phyloP scores from a whole-genome alignment of 768 basidiomycete species.

The Leccinum imitatum region DNA sequence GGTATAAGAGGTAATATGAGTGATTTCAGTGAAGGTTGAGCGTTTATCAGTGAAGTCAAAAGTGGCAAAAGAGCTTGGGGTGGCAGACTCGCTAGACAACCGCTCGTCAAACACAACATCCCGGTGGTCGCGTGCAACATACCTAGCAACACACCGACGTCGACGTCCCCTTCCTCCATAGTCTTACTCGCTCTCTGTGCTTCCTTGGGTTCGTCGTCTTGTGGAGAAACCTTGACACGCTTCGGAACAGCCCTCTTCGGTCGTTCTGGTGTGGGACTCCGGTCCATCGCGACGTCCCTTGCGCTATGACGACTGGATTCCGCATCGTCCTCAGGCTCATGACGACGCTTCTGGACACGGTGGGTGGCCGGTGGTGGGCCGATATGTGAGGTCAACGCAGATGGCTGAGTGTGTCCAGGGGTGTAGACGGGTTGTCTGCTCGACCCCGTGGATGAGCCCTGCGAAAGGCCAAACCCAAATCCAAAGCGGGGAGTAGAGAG shows the following conservation, averaged over 20 bases:
- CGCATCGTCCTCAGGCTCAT: slow-evolving; percentile 68
- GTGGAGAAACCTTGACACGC: slow-evolving; percentile 41
- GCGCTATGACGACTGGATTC: slow-evolving; percentile 36
- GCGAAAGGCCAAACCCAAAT: slow-evolving; percentile 67
- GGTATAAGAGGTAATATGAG: slow-evolving; percentile 66
- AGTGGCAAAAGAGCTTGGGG: slow-evolving; percentile 74
- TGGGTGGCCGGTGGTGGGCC: slow-evolving; percentile 39
- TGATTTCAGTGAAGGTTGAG: slow-evolving; percentile 70
- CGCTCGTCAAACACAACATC: slow-evolving; percentile 9
- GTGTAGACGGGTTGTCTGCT: slow-evolving; percentile 47
- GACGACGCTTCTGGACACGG: slow-evolving; percentile 61
- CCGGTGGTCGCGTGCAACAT: slow-evolving; percentile 4
- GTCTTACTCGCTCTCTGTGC: slow-evolving; percentile 54
- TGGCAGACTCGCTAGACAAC: slow-evolving; percentile 68
- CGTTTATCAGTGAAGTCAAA: slow-evolving; percentile 62
- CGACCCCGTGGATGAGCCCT: slow-evolving; percentile 41
- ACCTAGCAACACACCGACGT: slow-evolving; percentile 82
- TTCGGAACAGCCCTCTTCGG: slow-evolving; percentile 70
- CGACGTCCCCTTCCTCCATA: slow-evolving; percentile 47
- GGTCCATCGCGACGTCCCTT: slow-evolving; percentile 76
- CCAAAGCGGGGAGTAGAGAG: slow-evolving; percentile 66
- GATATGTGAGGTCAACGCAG: slow-evolving; percentile 51
- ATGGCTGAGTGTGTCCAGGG: slow-evolving; percentile 42
- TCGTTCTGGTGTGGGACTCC: slow-evolving; percentile 81
- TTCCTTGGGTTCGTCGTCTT: slow-evolving; percentile 37